Base-by-base conservation (phyloP, 345 rosid genomes). In the Salix koriyanagi region DNA sequence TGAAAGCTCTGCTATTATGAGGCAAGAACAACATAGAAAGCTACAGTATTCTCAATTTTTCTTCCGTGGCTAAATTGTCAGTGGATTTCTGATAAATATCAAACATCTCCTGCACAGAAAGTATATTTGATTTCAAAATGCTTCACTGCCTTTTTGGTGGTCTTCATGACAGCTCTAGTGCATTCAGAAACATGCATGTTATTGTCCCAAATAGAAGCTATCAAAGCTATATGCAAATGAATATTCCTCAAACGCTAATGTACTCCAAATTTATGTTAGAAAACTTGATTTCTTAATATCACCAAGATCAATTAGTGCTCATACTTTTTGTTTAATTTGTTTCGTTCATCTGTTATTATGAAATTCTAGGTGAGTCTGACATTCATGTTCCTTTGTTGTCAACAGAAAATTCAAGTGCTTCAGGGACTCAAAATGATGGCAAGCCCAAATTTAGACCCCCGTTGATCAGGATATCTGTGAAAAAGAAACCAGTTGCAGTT, bases 401-500 rank as follows among this genome's bases (percentile, higher is more conserved):
- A 60, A 39, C 75, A 85, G 90, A 76, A 70, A 80, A 72, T 52
- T 61, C 79, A 23, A 70, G 32, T 70, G 85, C 64, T 60, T 65
- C 77, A 13, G 77, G 77, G 62, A 62, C 70, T 46, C 16, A 5
- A 54, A 76, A 15, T 48, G 81, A 87, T 44, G 67, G 79, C 26
- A 89, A 85, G 68, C 75, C 79, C 32, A 77, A 75, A 6, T 79
- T 71, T 16, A 76, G 65, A 36, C 42, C 88, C 52, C 75, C 89
- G 26, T 42, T 82, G 9, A 79, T 89, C 66, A 84, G 58, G 64
- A 86, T 94, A 70, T 64, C 84, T 44, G 89, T 92, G 2, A 76
- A 84, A 62, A 89, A 85, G 85, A 91, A 92, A 86, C 84, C 82
- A 56, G 72, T 28, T 65, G 67, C 39, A 13, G 58, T 84, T 77